A percentile compares a stretch with the other conserved stretches of the same genome.
phyloP scores from a whole-genome alignment of 2,329 filamentous ascomycete genomes.

The Cladosporium colombiae region DNA sequence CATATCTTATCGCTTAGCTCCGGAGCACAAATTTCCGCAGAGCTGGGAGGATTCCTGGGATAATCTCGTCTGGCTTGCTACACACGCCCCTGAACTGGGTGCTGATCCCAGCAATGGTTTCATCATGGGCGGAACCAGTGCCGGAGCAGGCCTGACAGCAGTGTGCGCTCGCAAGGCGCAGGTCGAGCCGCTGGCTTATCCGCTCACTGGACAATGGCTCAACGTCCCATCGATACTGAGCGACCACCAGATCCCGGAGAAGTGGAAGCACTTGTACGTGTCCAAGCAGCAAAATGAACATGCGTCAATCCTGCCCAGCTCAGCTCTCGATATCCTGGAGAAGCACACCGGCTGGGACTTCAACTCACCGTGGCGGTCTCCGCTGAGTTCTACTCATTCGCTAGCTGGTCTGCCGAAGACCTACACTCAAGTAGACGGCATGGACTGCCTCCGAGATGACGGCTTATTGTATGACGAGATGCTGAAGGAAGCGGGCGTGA shows the following conservation, averaged over 20 bases:
- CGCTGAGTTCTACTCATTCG: conserved; percentile 34
- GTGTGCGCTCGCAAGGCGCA: conserved; percentile 44
- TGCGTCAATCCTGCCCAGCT: conserved; percentile 36
- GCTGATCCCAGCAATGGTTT: conserved; percentile 51
- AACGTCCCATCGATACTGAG: conserved; percentile 44
- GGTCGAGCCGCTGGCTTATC: conserved; percentile 44
- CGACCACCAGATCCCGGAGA: conserved; percentile 38
- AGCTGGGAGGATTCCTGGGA: conserved; percentile 55
- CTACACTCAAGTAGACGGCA: conserved; percentile 54
- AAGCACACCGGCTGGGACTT: conserved; percentile 13
- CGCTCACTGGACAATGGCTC: conserved; percentile 51
- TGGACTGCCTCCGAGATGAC: conserved; percentile 56
- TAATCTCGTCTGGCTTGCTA: conserved; percentile 46
- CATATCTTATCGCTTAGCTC: conserved; percentile 56
- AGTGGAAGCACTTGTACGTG: conserved; percentile 43
- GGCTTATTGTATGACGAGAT: conserved; percentile 54
- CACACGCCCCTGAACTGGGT: conserved; percentile 43
- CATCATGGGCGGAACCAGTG: conserved; percentile 52
- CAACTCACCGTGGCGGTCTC: conserved; percentile 28
- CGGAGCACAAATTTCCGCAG: conserved; percentile 58
- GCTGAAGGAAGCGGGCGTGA: conserved; percentile 47
- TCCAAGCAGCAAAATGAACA: conserved; percentile 46
- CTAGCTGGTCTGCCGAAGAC: conserved; percentile 43
- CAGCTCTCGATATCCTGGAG: conserved; percentile 21
- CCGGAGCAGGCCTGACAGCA: conserved; percentile 47